These are phyloP conservation scores for Blepharisma undulans DNA, from an alignment of 169 alveolate species.

Conservation along the genomic window DNA sequence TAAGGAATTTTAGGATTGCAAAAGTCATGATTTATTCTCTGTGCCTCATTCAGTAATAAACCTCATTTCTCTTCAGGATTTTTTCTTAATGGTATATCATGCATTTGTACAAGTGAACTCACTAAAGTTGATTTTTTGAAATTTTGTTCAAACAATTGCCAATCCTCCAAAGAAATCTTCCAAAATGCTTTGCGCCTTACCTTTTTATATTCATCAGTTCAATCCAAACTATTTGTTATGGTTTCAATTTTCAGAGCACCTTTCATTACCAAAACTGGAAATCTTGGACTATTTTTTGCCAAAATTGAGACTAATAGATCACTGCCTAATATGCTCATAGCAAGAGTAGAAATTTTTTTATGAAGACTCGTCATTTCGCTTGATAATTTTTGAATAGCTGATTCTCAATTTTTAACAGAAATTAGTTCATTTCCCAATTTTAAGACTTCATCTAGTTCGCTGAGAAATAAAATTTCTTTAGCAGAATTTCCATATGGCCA, in stretches of 20 bases:
- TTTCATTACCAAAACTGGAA: no score
- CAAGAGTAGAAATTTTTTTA: no score
- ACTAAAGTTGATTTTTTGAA: not conserved
- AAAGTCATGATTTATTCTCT: not conserved
- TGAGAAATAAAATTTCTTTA: conserved; percentile 85
- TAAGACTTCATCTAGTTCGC: conserved; percentile 17
- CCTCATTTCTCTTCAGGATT: not conserved
- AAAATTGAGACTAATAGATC: no score
- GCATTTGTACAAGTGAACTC: not conserved
- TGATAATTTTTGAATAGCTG: conserved; percentile 63
- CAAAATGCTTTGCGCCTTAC: conserved; percentile 80
- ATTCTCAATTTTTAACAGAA: conserved; percentile 9
- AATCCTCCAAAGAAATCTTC: conserved; percentile 86
- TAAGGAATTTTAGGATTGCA: conserved; percentile 4
- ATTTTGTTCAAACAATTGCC: conserved; percentile 85
- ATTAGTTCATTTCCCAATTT: conserved; percentile 35
- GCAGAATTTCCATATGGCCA: conserved; percentile 98
- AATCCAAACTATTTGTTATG: no score
- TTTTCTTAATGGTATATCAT: not conserved
- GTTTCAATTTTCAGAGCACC: no score
- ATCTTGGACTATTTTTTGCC: no score
- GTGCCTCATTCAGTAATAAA: not conserved
- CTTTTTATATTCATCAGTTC: conserved; percentile 80
- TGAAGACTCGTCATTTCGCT: no score
- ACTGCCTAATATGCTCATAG: no score